A percentile compares a stretch with the other conserved stretches of the same genome.
Evolutionary conservation across 2,329 filamentous ascomycete genomes (phyloP).

Genomic region (Clarireedia homoeocarpa): DNA sequence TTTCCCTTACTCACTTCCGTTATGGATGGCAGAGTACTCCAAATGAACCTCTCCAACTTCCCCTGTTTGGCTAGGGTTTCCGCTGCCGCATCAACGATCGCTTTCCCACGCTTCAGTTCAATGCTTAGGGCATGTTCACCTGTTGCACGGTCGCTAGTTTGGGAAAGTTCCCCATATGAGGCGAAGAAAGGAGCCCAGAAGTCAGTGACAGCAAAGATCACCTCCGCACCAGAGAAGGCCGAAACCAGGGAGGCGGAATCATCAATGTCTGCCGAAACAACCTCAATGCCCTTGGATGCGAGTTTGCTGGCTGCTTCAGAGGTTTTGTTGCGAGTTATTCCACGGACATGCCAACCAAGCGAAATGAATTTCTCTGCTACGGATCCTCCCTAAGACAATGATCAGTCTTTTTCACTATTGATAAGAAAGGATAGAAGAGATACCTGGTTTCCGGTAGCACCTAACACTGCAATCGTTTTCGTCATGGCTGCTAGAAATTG

Average conservation of each 20-base stretch:
- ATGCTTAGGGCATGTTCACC: constrained; percentile 18
- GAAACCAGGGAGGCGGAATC: constrained; percentile 13
- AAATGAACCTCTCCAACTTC: constrained; percentile 18
- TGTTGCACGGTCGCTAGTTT: constrained; percentile 15
- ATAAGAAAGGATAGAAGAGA: neutral
- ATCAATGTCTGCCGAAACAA: constrained; percentile 30
- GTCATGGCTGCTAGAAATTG: neutral
- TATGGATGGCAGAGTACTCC: constrained; percentile 21
- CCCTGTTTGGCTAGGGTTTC: constrained; percentile 22
- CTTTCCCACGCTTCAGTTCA: constrained; percentile 28
- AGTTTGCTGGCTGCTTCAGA: constrained; percentile 36
- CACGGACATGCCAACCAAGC: constrained; percentile 38
- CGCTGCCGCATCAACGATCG: constrained; percentile 29
- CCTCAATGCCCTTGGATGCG: constrained; percentile 34
- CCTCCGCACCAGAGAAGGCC: constrained; percentile 32
- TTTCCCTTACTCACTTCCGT: constrained; percentile 31
- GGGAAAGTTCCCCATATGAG: constrained; percentile 9
- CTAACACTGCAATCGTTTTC: neutral
- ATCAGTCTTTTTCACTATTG: neutral
- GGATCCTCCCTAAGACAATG: constrained; percentile 34
- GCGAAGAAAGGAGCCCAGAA: constrained; percentile 24
- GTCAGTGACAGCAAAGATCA: constrained; percentile 34
- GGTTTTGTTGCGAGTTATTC: constrained; percentile 38
- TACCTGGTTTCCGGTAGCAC: neutral
- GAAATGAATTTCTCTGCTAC: constrained; percentile 39